Evolutionary conservation across 2,329 filamentous ascomycete genomes (phyloP).

Genomic region (Fusarium devonianum): DNA sequence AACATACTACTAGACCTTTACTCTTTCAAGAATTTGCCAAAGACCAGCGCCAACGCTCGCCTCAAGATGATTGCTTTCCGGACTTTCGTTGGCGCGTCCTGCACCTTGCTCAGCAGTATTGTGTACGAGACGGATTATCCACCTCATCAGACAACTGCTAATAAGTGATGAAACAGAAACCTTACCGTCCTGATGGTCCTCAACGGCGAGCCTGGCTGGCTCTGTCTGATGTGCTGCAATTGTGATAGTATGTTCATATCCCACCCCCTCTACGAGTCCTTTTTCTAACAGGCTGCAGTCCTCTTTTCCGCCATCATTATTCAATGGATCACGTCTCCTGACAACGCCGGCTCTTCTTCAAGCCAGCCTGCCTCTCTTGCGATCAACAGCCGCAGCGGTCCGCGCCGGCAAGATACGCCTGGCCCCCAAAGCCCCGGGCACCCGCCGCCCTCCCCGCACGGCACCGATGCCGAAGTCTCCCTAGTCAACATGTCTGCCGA

Average conservation of each 20-base stretch:
- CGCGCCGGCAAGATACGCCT: conserved; percentile 8
- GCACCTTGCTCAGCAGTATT: conserved; percentile 65
- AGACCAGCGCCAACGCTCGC: conserved; percentile 50
- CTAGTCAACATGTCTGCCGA: conserved; percentile 33
- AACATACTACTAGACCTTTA: conserved; percentile 52
- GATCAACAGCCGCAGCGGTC: conserved; percentile 16
- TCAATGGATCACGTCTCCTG: conserved; percentile 64
- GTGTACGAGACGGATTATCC: conserved; percentile 50
- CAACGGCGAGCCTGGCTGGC: conserved; percentile 68
- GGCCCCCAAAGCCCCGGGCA: conserved; percentile 13
- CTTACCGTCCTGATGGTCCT: conserved; percentile 65
- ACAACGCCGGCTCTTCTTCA: conserved; percentile 50
- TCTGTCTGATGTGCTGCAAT: conserved; percentile 72
- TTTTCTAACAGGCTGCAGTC: conserved; percentile 48
- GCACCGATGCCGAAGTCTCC: conserved; percentile 40
- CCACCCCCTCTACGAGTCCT: not conserved
- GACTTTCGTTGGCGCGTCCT: conserved; percentile 65
- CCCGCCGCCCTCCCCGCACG: conserved; percentile 20
- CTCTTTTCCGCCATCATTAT: conserved; percentile 67
- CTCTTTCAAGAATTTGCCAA: conserved; percentile 58
- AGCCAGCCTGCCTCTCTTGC: conserved; percentile 27
- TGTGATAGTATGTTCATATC: conserved; percentile 58
- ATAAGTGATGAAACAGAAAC: conserved; percentile 54
- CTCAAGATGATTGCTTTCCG: conserved; percentile 62
- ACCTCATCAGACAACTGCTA: conserved; percentile 1